Evolutionary conservation across 306 rosid species (phyloP), one percentile per base, ranked within the genome.

Genomic region (Prunus mongolica): DNA sequence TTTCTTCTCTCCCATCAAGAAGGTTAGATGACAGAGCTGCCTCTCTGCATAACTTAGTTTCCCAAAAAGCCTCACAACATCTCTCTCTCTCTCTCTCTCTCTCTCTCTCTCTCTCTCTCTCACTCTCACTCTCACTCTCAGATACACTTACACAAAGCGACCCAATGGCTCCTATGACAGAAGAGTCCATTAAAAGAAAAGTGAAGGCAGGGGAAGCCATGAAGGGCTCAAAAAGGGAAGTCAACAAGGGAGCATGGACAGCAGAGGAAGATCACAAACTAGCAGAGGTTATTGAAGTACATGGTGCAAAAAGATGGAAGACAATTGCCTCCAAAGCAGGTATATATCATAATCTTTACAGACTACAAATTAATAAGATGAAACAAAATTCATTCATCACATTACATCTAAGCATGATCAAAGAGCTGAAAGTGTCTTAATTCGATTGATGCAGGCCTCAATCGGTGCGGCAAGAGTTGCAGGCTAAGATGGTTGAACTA

Each of bases 401-500:
- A 38, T 72, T 72, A 13, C 41, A 41, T 49, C 19, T 27, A 12
- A 38, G 34, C 1, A n/a, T 47, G 76, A 69, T 71, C 52, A 72
- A 7, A 67, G 52, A 56, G 58, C 66, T 65, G 41, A 32, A 51
- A 65, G 47, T 34, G 20, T 71, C 44, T 63, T 50, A 28, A 14
- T 76, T 47, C 60, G 45, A 49, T 54, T 75, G 66, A 0, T 76
- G 63, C 75, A 86, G 93, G 89, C 25, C 86, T 89, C 14, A 81
- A 83, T 77, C 65, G 93, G 32, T 79, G 93, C 74, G 89, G 93
- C 12, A 89, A 89, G 84, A 89, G 90, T 83, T 86, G 90, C 79
- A 83, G 93, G 75, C 74, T 89, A 41, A 86, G 93, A 77, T 89
- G 93, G 93, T 61, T 89, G 79, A 89, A 89, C 79, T 89, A 89